Evolutionary conservation across 202 grass and related monocot species (phyloP), one percentile per base, ranked within the genome.

Genomic region (Digitaria exilis): DNA sequence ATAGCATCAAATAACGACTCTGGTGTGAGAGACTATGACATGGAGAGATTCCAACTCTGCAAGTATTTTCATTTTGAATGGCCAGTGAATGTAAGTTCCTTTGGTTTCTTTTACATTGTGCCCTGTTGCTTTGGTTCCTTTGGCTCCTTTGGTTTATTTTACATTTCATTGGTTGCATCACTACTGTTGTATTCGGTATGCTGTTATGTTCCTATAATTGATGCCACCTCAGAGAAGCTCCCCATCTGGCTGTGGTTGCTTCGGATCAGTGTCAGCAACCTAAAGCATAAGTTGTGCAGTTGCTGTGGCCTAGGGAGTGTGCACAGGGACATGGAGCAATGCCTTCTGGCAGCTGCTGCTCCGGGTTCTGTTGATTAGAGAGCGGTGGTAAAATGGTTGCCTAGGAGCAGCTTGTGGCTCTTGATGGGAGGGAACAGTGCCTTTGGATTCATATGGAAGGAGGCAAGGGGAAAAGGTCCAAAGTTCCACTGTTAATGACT

Each of bases 1-100:
- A 93, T 98, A 71, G 91, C 95, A 65, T 94, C 95, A 28, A 97
- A 95, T 74, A 97, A 97, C 73, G 92, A 97, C 79, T 95, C 88
- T 39, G 88, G 92, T 69, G 90, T 98, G 50, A 91, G 95, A 84
- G 91, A 93, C 64, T 98, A 94, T 83, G 95, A 98, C 62, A 95
- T 94, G 90, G 95, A 93, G 84, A 92, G 89, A 49, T 99, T 94
- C 89, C 92, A 86, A 43, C 91, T 96, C 51, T 91, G 67, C 80
- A 99, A 94, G 37, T 93, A 96, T 87, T 94, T 99, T 85, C 87
- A 82, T 25, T 99, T 99, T 68, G 74, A 84, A 22, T 99, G 96
- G 93, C 92, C 93, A 37, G 89, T 99, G 68, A 99, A 99, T 82
- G 96, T 99, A 91, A 90, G 93, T 82, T 71, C 6, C 61, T 63